Evolutionary conservation across 2,329 filamentous ascomycete genomes (phyloP).

Genomic region (Claviceps citrina): DNA sequence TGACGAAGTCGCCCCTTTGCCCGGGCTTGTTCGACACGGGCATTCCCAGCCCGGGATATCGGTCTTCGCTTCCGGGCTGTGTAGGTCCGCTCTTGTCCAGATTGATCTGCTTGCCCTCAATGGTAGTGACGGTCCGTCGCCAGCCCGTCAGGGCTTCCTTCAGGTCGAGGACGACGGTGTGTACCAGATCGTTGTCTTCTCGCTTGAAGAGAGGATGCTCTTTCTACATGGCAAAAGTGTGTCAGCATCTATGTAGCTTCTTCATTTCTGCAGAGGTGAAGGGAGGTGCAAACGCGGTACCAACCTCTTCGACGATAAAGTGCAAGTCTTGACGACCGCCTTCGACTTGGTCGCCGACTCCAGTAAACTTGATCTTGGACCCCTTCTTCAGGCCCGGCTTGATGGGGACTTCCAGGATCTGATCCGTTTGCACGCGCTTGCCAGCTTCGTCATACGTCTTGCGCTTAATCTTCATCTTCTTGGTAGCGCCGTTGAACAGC

Average conservation of each 20-base stretch:
- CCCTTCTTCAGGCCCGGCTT: conserved; percentile 92
- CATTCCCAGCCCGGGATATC: conserved; percentile 82
- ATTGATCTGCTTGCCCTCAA: conserved; percentile 73
- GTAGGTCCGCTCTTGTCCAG: conserved; percentile 74
- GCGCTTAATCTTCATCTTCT: conserved; percentile 97
- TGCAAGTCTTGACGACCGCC: conserved; percentile 91
- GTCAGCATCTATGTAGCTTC: conserved; percentile 5
- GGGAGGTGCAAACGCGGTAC: conserved; percentile 13
- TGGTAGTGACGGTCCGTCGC: conserved; percentile 80
- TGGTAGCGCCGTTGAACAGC: conserved; percentile 69
- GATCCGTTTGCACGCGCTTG: conserved; percentile 74
- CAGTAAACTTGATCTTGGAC: conserved; percentile 95
- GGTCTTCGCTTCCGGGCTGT: conserved; percentile 65
- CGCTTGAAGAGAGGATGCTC: conserved; percentile 69
- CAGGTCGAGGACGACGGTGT: conserved; percentile 64
- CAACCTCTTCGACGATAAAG: conserved; percentile 86
- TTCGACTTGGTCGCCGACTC: conserved; percentile 95
- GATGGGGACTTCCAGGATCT: conserved; percentile 86
- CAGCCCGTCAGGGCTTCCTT: conserved; percentile 94
- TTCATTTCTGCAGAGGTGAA: no score
- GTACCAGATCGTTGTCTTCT: conserved; percentile 73
- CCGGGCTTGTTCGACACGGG: conserved; percentile 79
- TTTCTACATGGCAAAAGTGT: conserved; percentile 50
- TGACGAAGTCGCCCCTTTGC: conserved; percentile 72
- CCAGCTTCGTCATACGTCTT: conserved; percentile 82